Evolutionary conservation across 1,284 basidiomycete genomes (phyloP), one percentile per base, ranked within the genome.

Genomic region (Schizophyllum commune): DNA sequence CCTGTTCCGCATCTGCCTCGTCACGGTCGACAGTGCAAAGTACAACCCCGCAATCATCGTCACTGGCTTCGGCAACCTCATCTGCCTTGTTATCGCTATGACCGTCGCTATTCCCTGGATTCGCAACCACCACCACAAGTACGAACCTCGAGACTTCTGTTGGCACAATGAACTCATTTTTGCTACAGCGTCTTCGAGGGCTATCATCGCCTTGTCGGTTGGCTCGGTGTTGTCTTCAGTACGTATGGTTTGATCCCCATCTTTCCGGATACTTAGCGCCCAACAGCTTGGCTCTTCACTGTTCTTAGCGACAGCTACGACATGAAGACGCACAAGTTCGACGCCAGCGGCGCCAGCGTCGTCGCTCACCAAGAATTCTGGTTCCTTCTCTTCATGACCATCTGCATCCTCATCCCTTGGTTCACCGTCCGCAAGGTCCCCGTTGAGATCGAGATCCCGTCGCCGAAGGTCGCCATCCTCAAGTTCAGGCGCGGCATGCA

Each of bases 321-420:
- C 66, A 67, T 80, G 5, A 67, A 74, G 21, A 83, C 80, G n/a
- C 77, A 78, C 63, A 69, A 77, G 17, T 91, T 86, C 85, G 80
- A 84, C 64, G 77, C 80, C 15, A 78, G 77, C 62, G 83, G 83
- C 56, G 68, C 73, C 51, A 79, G 82, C 61, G 75, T 91, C 61
- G 68, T 88, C 55, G 78, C 76, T 33, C 86, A 90, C 64, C 88
- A 91, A 70, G 83, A 90, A 61, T 89, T 92, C 72, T 91, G 89
- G 88, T 91, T 85, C 70, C 80, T 79, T 9, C 73, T 89, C 64
- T 81, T 82, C 58, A 90, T 92, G 86, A 86, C 88, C 3, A 69
- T 83, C 22, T 84, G 87, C 65, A 82, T 89, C 61, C 69, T 83
- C 13, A 79, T 89, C 62, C 89, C 89, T 5, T 92, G 89, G 90